Evolutionary conservation across 1,284 basidiomycete genomes (phyloP), one percentile per base, ranked within the genome.

Genomic region (Singerocomus rubriflavus): DNA sequence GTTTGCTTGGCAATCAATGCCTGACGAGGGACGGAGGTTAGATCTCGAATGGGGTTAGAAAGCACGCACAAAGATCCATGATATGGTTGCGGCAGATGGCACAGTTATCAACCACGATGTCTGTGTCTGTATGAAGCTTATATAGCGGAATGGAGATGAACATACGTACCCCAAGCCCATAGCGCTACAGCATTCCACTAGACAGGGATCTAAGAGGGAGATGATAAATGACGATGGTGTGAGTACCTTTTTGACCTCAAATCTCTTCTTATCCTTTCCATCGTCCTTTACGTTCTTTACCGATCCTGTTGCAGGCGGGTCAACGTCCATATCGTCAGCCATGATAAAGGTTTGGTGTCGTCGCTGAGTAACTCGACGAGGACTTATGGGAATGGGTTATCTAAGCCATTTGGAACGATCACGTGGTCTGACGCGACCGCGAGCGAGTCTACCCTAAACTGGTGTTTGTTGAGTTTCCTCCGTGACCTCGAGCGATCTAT

Each of bases 1-100:
- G 72, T 99, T 99, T 34, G 97, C 97, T 71, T 99, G 97, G 70
- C 97, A 99, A 70, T 99, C 97, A 69, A 99, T 99, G 76, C 96
- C 95, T 98, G 7, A 31, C 26, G 42, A 17, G 25, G 12, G 63
- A 5, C 48, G 29, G 41, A 12, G 30, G 44, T 51, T 50, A 40
- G 53, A 52, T 34, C 51, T 11, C 26, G 47, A 33, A 30, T 48
- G 44, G 27, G 26, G 48, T n/a, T 54, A 48, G 43, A 51, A 21
- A 43, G 43, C 10, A 35, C 89, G 63, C 65, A 96, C 94, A 98
- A 44, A 97, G 86, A 71, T 98, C 94, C 94, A 98, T 98, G 75
- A 98, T 98, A 68, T 98, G 94, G 71, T 95, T 96, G 66, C 91
- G 83, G 77, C 93, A 95, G 71, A 96, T 96, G 42, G 93, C 93